Percentiles rank a stretch among this genome's conserved stretches.
Evolutionary conservation across 2,329 filamentous ascomycete genomes (phyloP).

Genomic region (Fusarium sp.): DNA sequence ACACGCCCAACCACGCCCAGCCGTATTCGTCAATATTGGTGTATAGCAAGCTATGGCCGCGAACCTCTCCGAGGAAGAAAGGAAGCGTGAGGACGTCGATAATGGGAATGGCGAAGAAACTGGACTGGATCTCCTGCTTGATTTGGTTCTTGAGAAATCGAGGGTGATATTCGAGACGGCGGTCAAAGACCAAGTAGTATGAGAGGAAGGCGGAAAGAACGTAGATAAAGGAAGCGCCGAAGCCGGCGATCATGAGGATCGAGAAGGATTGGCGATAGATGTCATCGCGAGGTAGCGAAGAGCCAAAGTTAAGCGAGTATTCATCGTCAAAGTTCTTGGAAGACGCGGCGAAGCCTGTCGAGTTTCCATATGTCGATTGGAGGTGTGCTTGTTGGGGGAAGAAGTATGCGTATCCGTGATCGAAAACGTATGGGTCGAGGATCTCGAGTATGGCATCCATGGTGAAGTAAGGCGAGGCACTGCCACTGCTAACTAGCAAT

Average conservation of each 20-base stretch:
- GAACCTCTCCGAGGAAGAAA: constrained; percentile 62
- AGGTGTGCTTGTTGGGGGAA: constrained; percentile 48
- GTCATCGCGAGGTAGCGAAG: constrained; percentile 57
- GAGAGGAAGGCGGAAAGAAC: constrained; percentile 77
- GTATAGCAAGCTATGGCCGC: constrained; percentile 61
- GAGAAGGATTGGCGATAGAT: constrained; percentile 57
- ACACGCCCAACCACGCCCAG: constrained; percentile 56
- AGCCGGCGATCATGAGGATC: constrained; percentile 55
- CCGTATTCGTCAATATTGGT: constrained; percentile 55
- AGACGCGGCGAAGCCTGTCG: constrained; percentile 30
- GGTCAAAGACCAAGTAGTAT: constrained; percentile 75
- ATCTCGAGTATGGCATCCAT: constrained; percentile 58
- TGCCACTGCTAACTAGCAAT: background rate
- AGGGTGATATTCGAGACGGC: constrained; percentile 61
- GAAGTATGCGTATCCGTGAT: constrained; percentile 57
- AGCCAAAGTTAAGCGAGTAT: constrained; percentile 44
- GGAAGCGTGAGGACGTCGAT: constrained; percentile 62
- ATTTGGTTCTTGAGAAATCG: constrained; percentile 64
- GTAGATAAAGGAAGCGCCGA: constrained; percentile 64
- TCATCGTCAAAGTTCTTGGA: constrained; percentile 31
- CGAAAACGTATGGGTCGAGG: constrained; percentile 58
- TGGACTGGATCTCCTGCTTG: constrained; percentile 59
- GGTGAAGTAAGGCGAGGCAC: no score
- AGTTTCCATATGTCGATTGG: constrained; percentile 28
- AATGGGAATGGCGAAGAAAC: constrained; percentile 58